Evolutionary conservation across 768 basidiomycete species (phyloP).

Genomic region (Termitomyces titanicus): DNA sequence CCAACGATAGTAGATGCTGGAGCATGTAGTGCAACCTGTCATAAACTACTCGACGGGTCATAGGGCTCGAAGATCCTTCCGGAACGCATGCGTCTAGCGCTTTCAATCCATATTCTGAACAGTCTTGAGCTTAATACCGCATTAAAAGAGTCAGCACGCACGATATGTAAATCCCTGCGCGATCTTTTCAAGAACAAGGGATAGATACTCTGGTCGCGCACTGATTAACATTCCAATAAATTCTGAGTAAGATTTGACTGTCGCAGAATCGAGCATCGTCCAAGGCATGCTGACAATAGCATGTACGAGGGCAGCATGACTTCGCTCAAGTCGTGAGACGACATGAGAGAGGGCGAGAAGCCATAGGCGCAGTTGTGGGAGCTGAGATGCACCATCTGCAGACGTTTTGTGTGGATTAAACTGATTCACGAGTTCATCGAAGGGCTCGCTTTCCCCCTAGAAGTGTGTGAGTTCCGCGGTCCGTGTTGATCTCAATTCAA

Average conservation of each 20-base stretch:
- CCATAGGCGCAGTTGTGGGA: slow-evolving; percentile 70
- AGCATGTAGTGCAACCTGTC: slow-evolving; percentile 84
- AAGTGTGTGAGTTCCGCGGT: slow-evolving; percentile 22
- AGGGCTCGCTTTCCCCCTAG: slow-evolving; percentile 72
- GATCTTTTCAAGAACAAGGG: slow-evolving; percentile 75
- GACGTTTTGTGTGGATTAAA: slow-evolving; percentile 55
- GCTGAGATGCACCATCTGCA: slow-evolving; percentile 31
- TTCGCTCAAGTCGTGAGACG: slow-evolving; percentile 83
- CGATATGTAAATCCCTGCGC: slow-evolving; percentile 88
- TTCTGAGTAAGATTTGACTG: slow-evolving; percentile 84
- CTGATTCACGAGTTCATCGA: slow-evolving; percentile 86
- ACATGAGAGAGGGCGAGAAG: slow-evolving; percentile 87
- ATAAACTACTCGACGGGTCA: slow-evolving; percentile 83
- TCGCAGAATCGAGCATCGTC: slow-evolving; percentile 82
- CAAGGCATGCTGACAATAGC: slow-evolving; percentile 88
- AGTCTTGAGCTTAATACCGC: background rate
- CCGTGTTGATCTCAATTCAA: slow-evolving; percentile 1
- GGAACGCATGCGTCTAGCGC: slow-evolving; percentile 53
- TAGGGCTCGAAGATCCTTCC: slow-evolving; percentile 61
- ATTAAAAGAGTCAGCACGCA: slow-evolving; percentile 37
- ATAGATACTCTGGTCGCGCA: slow-evolving; percentile 88
- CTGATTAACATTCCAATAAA: slow-evolving; percentile 92
- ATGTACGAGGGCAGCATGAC: slow-evolving; percentile 77
- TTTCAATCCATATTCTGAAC: slow-evolving; percentile 70
- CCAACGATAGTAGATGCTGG: slow-evolving; percentile 80